phyloP scores from a whole-genome alignment of 768 basidiomycete species.

The Amanita muscaria region DNA sequence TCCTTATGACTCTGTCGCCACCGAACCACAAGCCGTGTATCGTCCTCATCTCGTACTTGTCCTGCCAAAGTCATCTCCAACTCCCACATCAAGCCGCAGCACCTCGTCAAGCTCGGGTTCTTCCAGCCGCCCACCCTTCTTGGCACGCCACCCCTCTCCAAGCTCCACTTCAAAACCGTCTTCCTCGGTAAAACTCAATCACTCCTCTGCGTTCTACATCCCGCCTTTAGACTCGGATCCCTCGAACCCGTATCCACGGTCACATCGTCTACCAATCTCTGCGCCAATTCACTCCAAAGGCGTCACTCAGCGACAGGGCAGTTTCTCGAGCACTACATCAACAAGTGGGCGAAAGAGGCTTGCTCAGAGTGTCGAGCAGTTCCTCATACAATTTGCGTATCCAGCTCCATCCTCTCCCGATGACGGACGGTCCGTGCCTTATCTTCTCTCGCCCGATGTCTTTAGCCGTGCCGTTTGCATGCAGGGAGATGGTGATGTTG shows the following conservation, averaged over 20 bases:
- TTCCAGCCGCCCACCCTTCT: neutral
- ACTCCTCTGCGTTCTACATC: slow-evolving; percentile 5
- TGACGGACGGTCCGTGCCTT: slow-evolving; percentile 13
- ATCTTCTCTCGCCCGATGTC: slow-evolving; percentile 17
- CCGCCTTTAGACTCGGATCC: neutral
- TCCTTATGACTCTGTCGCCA: neutral
- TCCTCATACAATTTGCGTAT: slow-evolving; percentile 27
- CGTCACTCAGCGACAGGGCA: slow-evolving; percentile 2
- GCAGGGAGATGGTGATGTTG: neutral
- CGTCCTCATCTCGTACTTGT: slow-evolving; percentile 10
- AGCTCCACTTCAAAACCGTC: neutral
- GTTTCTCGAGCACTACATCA: slow-evolving; percentile 9
- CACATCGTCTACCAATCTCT: neutral
- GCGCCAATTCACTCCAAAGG: slow-evolving; percentile 1
- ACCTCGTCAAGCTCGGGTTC: neutral
- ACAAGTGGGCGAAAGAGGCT: slow-evolving; percentile 21
- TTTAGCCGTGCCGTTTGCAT: slow-evolving; percentile 7
- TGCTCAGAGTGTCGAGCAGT: slow-evolving; percentile 30
- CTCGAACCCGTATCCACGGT: neutral
- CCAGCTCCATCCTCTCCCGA: slow-evolving; percentile 1
- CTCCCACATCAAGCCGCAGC: neutral
- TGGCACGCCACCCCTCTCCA: neutral
- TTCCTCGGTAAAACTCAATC: neutral
- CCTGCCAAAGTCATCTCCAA: slow-evolving; percentile 2
- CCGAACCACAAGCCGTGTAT: neutral